phyloP scores from a whole-genome alignment of 164 flowering plant genomes.

The Chimonanthus salicifolius region DNA sequence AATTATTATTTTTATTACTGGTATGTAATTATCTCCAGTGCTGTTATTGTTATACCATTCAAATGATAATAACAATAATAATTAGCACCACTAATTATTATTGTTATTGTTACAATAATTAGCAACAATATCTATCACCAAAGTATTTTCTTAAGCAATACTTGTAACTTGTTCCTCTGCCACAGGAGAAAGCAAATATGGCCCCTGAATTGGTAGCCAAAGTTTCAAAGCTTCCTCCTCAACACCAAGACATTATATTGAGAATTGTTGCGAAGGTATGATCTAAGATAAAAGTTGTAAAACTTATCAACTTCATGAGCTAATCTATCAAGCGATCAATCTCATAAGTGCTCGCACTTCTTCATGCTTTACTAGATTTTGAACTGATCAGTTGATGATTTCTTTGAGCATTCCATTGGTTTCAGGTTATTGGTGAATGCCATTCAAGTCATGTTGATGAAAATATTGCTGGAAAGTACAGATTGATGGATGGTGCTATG shows the following conservation, averaged over 20 bases:
- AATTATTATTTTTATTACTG: not conserved
- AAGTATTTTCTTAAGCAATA: slow-evolving; percentile 4
- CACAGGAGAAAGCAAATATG: slow-evolving; percentile 69
- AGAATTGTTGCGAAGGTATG: slow-evolving; percentile 61
- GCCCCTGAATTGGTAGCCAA: slow-evolving; percentile 57
- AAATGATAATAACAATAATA: no score
- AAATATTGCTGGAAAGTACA: slow-evolving; percentile 57
- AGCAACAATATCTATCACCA: not conserved
- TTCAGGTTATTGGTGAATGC: slow-evolving; percentile 88
- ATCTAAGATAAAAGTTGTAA: not conserved
- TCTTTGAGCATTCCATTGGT: slow-evolving; percentile 13
- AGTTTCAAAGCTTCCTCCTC: slow-evolving; percentile 71
- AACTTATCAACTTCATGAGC: not conserved
- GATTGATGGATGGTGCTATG: slow-evolving; percentile 31
- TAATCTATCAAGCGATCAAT: not conserved
- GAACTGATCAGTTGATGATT: not conserved
- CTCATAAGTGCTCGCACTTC: not conserved
- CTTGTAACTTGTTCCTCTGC: slow-evolving; percentile 1
- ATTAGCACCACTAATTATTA: no score
- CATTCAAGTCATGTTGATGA: slow-evolving; percentile 54
- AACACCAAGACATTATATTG: slow-evolving; percentile 78
- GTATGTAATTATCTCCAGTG: no score
- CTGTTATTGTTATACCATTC: no score
- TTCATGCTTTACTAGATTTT: slow-evolving; percentile 6
- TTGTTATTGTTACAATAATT: not conserved